Evolutionary conservation across 1,284 basidiomycete species (phyloP), one percentile per base, ranked within the genome.

Genomic region (Grifola frondosa): DNA sequence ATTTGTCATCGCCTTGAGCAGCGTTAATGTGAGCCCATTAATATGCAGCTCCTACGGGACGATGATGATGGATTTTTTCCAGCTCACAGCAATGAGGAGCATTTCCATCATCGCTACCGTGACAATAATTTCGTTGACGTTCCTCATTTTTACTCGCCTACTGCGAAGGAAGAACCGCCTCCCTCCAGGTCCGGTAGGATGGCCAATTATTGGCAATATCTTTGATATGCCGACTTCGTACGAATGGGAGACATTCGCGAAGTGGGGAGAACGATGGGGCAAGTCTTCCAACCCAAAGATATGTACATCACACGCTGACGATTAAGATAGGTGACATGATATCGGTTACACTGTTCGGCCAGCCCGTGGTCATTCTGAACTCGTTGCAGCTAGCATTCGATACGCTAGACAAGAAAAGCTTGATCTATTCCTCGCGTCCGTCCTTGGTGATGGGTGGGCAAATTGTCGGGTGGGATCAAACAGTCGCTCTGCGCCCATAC

Each of bases 371-470:
- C 10, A 42, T 57, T 8, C 24, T 57, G 23, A 57, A 52, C 38
- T 41, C 48, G 11, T 16, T 33, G 11, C 19, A 43, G 15, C 47
- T 54, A 6, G 62, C 59, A 24, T 38, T 40, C 2, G 65, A 69
- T 7, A 50, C 69, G 6, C 49, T 67, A 9, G 64, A 66, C 11
- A 61, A 62, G 28, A 50, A 61, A 7, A 56, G 57, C 15, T 13
- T 43, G 6, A 59, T 63, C n/a, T 67, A 66, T 45, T 68, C 66
- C 16, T 62, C 65, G 42, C 48, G 68, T 8, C 63, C 63, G 0
- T n/a, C n/a, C n/a, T n/a, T n/a, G n/a, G n/a, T n/a, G n/a, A n/a
- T n/a, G n/a, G n/a, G n/a, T n/a, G n/a, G n/a, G n/a, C 40, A 65
- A 32, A 36, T 66, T 22, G 38, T 53, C n/a, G 57, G 62, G n/a